These are phyloP conservation scores for Aphanomyces astaci DNA, from an alignment of 352 stramenopile genomes.

Conservation along the genomic window DNA sequence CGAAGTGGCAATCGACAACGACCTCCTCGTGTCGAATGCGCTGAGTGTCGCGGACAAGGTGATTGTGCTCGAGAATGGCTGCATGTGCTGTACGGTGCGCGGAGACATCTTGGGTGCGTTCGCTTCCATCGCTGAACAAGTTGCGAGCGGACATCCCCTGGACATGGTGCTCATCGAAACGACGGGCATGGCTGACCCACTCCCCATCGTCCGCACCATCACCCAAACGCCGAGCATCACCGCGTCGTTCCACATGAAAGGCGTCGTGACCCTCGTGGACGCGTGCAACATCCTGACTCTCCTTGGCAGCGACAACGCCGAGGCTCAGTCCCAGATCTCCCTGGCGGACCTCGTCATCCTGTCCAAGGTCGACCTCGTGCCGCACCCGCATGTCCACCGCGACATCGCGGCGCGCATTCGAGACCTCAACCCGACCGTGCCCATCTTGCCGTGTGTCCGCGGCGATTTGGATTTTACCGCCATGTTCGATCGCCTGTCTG, in stretches of 20 bases:
- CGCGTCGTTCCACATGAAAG: constrained; percentile 77
- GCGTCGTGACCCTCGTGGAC: constrained; percentile 94
- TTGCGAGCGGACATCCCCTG: constrained; percentile 29
- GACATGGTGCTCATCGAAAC: constrained; percentile 87
- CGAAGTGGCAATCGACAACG: constrained; percentile 87
- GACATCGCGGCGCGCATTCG: constrained; percentile 24
- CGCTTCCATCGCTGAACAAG: constrained; percentile 23
- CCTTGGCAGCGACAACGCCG: constrained; percentile 48
- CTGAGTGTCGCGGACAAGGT: constrained; percentile 57
- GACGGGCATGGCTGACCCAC: constrained; percentile 82
- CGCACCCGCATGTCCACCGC: constrained; percentile 5
- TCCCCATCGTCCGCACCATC: constrained; percentile 88
- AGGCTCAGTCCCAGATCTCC: constrained; percentile 93
- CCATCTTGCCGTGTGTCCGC: constrained; percentile 27
- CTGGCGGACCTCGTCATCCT: constrained; percentile 95
- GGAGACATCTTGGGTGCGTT: constrained; percentile 69
- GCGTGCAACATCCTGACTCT: constrained; percentile 88
- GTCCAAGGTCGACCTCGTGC: constrained; percentile 95
- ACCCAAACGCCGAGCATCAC: constrained; percentile 86
- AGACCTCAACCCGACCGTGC: constrained; percentile 26
- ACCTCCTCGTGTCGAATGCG: constrained; percentile 65
- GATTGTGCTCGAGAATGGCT: constrained; percentile 92
- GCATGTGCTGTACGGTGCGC: constrained; percentile 94
- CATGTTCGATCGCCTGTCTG: constrained; percentile 24
- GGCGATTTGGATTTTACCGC: constrained; percentile 23